Percentiles rank a stretch among this genome's conserved stretches.
Conservation (phyloP, 441 rosid species). For the Geranium incanum region DNA sequence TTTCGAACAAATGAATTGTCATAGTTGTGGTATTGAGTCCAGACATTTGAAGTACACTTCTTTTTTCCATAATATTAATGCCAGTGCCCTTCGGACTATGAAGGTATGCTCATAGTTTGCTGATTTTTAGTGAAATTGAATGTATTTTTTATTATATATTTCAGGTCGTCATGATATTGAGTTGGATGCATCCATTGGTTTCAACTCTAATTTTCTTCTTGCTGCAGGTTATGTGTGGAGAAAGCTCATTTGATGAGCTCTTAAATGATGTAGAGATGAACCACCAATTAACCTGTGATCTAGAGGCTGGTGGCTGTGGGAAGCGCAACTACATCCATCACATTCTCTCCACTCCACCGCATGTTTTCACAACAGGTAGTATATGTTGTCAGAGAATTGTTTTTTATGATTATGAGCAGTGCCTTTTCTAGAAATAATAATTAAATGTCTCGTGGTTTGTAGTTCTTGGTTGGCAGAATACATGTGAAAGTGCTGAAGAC, state of each 20-base stretch:
- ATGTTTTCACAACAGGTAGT: conserved; percentile 73
- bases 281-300: conserved; percentile 85
- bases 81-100: conserved; percentile 78
- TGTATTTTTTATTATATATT: neutral
- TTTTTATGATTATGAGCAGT: conserved; percentile 2
- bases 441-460: conserved; percentile 26
- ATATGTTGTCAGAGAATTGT: neutral
- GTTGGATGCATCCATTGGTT: no score
- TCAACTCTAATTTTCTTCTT: conserved; percentile 19
- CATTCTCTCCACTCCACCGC: conserved; percentile 64
- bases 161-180: neutral
- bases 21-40: conserved; percentile 72
- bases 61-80: conserved; percentile 88
- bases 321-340: conserved; percentile 68
- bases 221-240: conserved; percentile 53
- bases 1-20: conserved; percentile 72
- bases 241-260: conserved; percentile 68
- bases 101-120: conserved; percentile 41
- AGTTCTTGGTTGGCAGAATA: conserved; percentile 97
- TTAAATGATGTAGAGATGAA: conserved; percentile 77
- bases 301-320: conserved; percentile 78
- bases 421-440: neutral
- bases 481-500: conserved; percentile 73
- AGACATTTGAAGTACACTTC: conserved; percentile 86
- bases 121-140: neutral